A percentile compares a stretch with the other conserved stretches of the same genome.
Evolutionary conservation across 1,139 yeast species (phyloP).

Genomic region (Pichia sp.): DNA sequence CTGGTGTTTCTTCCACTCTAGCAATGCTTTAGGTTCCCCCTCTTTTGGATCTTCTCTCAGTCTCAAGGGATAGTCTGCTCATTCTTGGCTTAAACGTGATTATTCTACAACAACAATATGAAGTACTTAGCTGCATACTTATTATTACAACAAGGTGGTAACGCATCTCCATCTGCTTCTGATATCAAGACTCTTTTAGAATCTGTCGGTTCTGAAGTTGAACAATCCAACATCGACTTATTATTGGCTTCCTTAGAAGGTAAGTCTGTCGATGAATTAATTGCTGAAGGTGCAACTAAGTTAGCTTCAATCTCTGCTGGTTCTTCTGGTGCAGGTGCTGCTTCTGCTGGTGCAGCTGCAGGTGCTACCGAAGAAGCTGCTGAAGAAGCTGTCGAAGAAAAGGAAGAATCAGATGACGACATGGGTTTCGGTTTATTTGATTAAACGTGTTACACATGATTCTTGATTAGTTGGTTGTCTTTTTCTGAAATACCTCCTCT

Average conservation of each 20-base stretch:
- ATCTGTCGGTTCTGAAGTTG: constrained; percentile 94
- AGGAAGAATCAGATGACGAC: constrained; percentile 40
- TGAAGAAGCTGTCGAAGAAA: constrained; percentile 58
- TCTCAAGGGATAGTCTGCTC: constrained; percentile 30
- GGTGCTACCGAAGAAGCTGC: constrained; percentile 66
- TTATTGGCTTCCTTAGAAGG: constrained; percentile 91
- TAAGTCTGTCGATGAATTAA: constrained; percentile 84
- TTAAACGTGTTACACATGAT: constrained; percentile 20
- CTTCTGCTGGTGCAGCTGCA: constrained; percentile 60
- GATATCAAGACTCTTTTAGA: constrained; percentile 85
- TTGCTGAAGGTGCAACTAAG: constrained; percentile 93
- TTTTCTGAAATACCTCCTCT: too few species aligned
- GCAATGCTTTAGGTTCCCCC: too few species aligned
- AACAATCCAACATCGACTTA: constrained; percentile 77
- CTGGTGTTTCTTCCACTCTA: background rate
- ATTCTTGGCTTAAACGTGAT: constrained; percentile 37
- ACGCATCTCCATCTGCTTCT: constrained; percentile 79
- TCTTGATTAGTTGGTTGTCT: too few species aligned
- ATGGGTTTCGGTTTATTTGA: constrained; percentile 34
- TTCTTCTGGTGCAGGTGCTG: constrained; percentile 82
- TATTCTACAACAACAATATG: constrained; percentile 36
- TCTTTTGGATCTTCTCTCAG: background rate
- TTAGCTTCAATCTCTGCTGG: constrained; percentile 97
- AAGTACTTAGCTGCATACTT: constrained; percentile 67
- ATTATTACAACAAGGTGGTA: constrained; percentile 62